Percentiles rank a stretch among this genome's conserved stretches.
phyloP scores from a whole-genome alignment of 2,329 filamentous ascomycete genomes.

The Fusarium fracticaudum region DNA sequence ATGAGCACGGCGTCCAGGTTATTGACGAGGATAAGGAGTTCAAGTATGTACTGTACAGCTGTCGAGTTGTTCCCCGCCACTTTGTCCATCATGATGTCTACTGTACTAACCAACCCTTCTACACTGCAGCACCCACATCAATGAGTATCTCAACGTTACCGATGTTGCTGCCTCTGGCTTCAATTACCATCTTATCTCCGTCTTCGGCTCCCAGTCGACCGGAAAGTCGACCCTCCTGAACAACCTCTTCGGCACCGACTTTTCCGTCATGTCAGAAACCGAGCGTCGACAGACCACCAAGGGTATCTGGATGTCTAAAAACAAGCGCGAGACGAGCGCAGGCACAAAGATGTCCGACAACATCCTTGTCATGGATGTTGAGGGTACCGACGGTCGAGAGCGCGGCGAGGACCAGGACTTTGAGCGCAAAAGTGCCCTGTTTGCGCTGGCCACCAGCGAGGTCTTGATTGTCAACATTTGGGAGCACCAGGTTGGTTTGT shows the following conservation, averaged over 20 bases:
- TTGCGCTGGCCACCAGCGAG: conserved; percentile 96
- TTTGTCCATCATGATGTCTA: conserved; percentile 9
- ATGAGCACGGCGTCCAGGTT: conserved; percentile 95
- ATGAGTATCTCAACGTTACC: conserved; percentile 82
- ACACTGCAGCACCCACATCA: conserved; percentile 72
- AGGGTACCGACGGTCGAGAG: conserved; percentile 96
- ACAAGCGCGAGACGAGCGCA: conserved; percentile 72
- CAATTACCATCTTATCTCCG: conserved; percentile 99
- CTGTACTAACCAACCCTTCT: conserved; percentile 20
- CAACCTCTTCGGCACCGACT: conserved; percentile 92
- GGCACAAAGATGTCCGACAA: conserved; percentile 86
- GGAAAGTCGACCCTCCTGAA: conserved; percentile 98
- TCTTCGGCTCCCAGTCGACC: conserved; percentile 98
- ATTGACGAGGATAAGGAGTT: conserved; percentile 93
- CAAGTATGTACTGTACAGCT: conserved; percentile 74
- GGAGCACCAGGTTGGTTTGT: conserved; percentile 98
- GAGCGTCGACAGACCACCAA: conserved; percentile 97
- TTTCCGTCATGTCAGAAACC: conserved; percentile 96
- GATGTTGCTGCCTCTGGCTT: conserved; percentile 89
- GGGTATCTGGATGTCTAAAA: conserved; percentile 99
- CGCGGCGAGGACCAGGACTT: conserved; percentile 98
- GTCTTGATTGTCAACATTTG: conserved; percentile 99
- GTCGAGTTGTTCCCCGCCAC: conserved; percentile 4
- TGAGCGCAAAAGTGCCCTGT: conserved; percentile 96
- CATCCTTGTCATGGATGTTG: conserved; percentile 98